Evolutionary conservation across 306 rosid genomes (phyloP).

Genomic region (Pyrus communis): DNA sequence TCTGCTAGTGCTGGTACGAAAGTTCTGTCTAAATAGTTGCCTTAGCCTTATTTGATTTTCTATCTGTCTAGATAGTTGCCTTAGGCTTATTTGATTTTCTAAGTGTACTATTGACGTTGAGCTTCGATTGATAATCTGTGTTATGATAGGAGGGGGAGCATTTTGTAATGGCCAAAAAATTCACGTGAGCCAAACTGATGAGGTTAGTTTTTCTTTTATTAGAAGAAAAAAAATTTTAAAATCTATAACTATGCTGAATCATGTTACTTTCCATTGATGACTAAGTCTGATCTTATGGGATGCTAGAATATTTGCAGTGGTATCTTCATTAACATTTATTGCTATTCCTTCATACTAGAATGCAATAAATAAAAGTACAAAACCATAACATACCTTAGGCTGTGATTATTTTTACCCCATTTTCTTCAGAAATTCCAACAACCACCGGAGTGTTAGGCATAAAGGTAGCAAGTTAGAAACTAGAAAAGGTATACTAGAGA

Average conservation of each 20-base stretch:
- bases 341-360: background rate
- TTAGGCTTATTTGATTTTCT: constrained; percentile 11
- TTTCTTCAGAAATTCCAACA: background rate
- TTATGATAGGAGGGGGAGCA: constrained; percentile 80
- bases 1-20: constrained; percentile 78
- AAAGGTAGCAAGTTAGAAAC: background rate
- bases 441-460: background rate
- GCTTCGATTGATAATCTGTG: constrained; percentile 14
- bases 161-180: constrained; percentile 81
- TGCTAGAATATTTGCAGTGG: background rate
- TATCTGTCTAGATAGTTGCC: constrained; percentile 10
- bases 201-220: constrained; percentile 33
- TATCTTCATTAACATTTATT: background rate
- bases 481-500: background rate
- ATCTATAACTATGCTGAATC: background rate
- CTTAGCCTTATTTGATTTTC: constrained; percentile 11
- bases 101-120: background rate
- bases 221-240: too few relatives aligned
- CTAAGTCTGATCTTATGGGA: background rate
- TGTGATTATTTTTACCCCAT: background rate
- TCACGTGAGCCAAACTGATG: constrained; percentile 59
- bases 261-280: background rate
- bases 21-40: constrained; percentile 9
- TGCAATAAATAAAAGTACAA: background rate
- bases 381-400: background rate